phyloP scores from a whole-genome alignment of 2,329 filamentous ascomycete genomes.

The Venturia pyrina region DNA sequence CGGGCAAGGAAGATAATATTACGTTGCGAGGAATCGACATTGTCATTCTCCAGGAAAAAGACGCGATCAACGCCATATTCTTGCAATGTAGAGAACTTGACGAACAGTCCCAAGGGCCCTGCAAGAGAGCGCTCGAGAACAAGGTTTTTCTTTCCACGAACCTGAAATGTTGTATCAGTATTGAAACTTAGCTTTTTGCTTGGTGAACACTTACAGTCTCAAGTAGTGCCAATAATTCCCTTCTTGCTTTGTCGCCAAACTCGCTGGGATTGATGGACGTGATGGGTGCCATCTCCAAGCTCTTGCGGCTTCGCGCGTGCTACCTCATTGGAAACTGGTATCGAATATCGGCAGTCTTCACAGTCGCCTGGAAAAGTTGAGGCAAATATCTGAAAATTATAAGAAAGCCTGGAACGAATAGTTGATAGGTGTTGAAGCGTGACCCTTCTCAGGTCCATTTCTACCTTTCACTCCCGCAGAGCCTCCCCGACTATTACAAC shows the following conservation, averaged over 20 bases:
- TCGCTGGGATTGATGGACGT: slow-evolving; percentile 62
- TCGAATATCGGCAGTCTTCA: not conserved
- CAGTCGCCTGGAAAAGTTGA: not conserved
- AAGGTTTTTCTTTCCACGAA: slow-evolving; percentile 97
- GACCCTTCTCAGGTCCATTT: not conserved
- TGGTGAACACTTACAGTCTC: slow-evolving; percentile 69
- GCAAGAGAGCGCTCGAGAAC: slow-evolving; percentile 86
- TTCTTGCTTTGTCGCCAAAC: slow-evolving; percentile 71
- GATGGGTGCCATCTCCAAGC: slow-evolving; percentile 10
- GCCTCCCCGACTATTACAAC: not conserved
- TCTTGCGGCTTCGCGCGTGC: not conserved
- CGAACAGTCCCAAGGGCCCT: slow-evolving; percentile 79
- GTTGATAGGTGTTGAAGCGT: not conserved
- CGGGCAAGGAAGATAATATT: slow-evolving; percentile 91
- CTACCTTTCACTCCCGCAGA: not conserved
- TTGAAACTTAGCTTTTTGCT: slow-evolving; percentile 3
- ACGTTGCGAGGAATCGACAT: slow-evolving; percentile 86
- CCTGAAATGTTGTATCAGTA: slow-evolving; percentile 41
- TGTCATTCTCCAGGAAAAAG: slow-evolving; percentile 92
- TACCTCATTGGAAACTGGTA: not conserved
- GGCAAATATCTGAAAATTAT: not conserved
- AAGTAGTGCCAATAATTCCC: slow-evolving; percentile 80
- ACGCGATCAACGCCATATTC: slow-evolving; percentile 98
- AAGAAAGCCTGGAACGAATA: not conserved
- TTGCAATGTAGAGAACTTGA: slow-evolving; percentile 90